Evolutionary conservation across 2,329 filamentous ascomycete species (phyloP), one percentile per base, ranked within the genome.

Genomic region (Fusarium sp.): DNA sequence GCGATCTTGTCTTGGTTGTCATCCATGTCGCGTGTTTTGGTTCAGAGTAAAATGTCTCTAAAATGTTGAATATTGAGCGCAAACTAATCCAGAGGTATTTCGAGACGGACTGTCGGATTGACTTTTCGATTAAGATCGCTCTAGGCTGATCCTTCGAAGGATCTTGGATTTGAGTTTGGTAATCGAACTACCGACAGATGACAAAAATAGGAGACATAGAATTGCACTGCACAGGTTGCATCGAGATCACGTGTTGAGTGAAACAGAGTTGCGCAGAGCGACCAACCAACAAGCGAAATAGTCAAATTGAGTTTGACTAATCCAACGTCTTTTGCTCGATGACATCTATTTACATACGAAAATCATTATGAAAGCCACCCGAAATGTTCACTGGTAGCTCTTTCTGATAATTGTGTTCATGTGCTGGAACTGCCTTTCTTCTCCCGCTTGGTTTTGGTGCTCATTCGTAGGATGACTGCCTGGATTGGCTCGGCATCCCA

Each of bases 11-110:
- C 62, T 20, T 48, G 7, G 9, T 30, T 44, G 7, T 64, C 39
- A 9, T 61, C 57, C 70, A 73, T 73, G 13, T 13, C 35, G 60
- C 28, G 55, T 35, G 16, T n/a, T 18, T 18, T 12, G 50, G 14
- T 15, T 20, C 11, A 16, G 33, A 35, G 33, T 24, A 28, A 28
- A 10, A 54, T 6, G 20, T 13, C 20, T 38, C 33, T 4, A 39
- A 22, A 22, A 18, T 16, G 14, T n/a, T 18, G 24, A 10, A 5
- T 3, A 16, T 8, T 18, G 24, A 22, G 15, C 24, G 3, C 0
- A 28, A 8, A 36, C 6, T 38, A 10, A 16, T 15, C 28, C 20
- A 9, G 7, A 9, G 14, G 15, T 28, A 22, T 22, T 18, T 53
- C 28, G 24, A 4, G 1, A 36, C 18, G 14, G 33, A 2, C 24